Percentiles rank a stretch among this genome's conserved stretches.
Evolutionary conservation across 306 rosid genomes (phyloP).

Genomic region (Cyclanthera cordifolia): DNA sequence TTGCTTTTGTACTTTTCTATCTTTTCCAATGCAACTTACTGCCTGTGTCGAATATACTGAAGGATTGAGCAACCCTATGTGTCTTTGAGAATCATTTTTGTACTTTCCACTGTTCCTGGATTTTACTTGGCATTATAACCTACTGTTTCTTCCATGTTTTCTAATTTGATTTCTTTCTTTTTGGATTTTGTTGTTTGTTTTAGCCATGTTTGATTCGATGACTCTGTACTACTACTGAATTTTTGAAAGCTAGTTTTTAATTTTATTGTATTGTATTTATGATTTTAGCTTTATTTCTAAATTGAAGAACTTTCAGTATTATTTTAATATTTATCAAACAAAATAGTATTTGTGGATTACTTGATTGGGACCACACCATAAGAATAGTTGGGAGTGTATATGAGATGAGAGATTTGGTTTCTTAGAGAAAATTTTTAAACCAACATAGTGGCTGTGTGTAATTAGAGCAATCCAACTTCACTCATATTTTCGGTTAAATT

Average conservation of each 20-base stretch:
- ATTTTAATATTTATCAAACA: too few relatives aligned
- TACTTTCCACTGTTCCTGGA: constrained; percentile 1
- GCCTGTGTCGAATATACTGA: not conserved
- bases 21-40: constrained; percentile 7
- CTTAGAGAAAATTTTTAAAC: too few relatives aligned
- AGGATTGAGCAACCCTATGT: constrained; percentile 5
- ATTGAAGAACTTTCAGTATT: too few relatives aligned
- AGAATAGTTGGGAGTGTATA: too few relatives aligned
- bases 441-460: too few relatives aligned
- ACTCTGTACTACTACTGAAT: not conserved
- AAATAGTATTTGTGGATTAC: too few relatives aligned
- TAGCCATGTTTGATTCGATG: not conserved
- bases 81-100: constrained; percentile 7
- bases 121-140: not conserved
- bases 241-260: not conserved
- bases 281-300: too few relatives aligned
- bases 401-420: too few relatives aligned
- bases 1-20: constrained; percentile 7
- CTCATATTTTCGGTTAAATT: too few relatives aligned
- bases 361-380: too few relatives aligned
- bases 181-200: not conserved
- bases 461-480: too few relatives aligned
- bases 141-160: not conserved
- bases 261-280: too few relatives aligned
- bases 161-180: not conserved